Percentiles rank a stretch among this genome's conserved stretches.
Evolutionary conservation across 2,329 filamentous ascomycete genomes (phyloP).

Genomic region (Xylaria sp.): DNA sequence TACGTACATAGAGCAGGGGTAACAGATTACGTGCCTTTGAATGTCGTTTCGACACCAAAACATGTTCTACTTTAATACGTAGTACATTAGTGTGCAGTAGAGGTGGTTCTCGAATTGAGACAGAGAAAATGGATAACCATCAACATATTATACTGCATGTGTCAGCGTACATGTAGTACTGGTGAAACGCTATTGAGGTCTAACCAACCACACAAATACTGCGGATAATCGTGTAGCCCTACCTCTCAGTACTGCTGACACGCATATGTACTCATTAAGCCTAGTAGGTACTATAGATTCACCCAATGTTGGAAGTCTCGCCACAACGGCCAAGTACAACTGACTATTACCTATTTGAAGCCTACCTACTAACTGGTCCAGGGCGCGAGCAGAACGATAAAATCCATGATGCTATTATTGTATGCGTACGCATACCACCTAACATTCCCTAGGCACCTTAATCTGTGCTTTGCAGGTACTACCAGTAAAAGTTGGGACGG

Average conservation of each 20-base stretch:
- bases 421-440: too few species aligned
- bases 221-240: too few species aligned
- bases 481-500: not conserved
- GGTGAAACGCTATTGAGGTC: too few species aligned
- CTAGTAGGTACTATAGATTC: too few species aligned
- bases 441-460: too few species aligned
- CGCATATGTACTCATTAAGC: too few species aligned
- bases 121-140: not conserved
- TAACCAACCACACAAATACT: too few species aligned
- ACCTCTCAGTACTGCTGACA: too few species aligned
- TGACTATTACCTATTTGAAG: not conserved
- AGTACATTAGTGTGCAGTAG: too few species aligned
- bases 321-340: not conserved
- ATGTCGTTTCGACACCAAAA: conserved; percentile 8
- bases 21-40: not conserved
- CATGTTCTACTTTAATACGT: not conserved
- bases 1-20: not conserved
- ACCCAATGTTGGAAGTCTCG: too few species aligned
- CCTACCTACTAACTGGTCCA: not conserved
- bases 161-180: not conserved
- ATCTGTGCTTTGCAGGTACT: too few species aligned
- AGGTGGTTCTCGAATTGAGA: not conserved
- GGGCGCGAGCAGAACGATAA: not conserved
- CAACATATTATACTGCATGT: not conserved
- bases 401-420: too few species aligned